Evolutionary conservation across 306 rosid species (phyloP).

Genomic region (Gastrolobium villosum): DNA sequence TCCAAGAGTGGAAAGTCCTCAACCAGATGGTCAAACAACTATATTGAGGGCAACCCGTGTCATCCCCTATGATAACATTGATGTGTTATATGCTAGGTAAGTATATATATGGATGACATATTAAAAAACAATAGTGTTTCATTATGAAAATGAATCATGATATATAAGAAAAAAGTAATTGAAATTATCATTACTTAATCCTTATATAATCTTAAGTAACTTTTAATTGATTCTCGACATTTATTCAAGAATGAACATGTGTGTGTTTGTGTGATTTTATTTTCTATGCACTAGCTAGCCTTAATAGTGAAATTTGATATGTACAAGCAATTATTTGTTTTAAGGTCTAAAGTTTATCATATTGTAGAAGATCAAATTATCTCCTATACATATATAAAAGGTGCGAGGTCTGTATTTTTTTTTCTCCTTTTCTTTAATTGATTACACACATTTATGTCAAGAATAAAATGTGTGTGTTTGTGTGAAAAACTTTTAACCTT

Average conservation of each 20-base stretch:
- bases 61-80: slow-evolving; percentile 1
- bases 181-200: neutral
- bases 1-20: slow-evolving; percentile 15
- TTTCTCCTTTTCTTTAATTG: too few relatives aligned
- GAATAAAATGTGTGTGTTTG: too few relatives aligned
- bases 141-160: neutral
- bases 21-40: slow-evolving; percentile 11
- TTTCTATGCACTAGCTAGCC: too few relatives aligned
- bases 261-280: neutral
- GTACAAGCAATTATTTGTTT: neutral
- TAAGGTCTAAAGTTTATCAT: neutral
- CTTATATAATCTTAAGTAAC: neutral
- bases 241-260: neutral
- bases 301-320: too few relatives aligned
- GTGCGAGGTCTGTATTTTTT: too few relatives aligned
- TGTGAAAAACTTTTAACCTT: too few relatives aligned
- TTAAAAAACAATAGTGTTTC: neutral
- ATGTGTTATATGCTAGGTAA: slow-evolving; percentile 37
- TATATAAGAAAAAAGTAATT: neutral
- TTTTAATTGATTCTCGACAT: neutral
- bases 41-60: neutral
- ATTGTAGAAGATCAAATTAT: too few relatives aligned
- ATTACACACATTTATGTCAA: too few relatives aligned
- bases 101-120: neutral
- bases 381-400: too few relatives aligned